phyloP scores from a whole-genome alignment of 441 rosid genomes.

The Adansonia rubrostipa region DNA sequence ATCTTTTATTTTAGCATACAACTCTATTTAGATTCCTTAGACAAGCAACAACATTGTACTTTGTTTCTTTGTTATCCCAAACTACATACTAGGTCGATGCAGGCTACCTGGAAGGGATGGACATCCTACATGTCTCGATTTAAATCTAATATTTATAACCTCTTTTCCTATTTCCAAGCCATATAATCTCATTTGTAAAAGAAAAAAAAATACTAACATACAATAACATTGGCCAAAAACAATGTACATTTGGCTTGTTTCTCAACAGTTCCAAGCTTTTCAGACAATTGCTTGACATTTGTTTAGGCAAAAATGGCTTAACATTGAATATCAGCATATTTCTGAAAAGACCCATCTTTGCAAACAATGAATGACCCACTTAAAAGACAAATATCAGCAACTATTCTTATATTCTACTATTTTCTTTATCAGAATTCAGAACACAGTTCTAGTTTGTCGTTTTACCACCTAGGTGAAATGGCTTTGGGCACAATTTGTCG shows the following conservation, averaged over 20 bases:
- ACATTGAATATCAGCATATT: background rate
- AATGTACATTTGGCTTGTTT: background rate
- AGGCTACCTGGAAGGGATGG: too few relatives aligned
- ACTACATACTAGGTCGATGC: too few relatives aligned
- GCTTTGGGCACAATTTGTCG: background rate
- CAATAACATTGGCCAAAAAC: background rate
- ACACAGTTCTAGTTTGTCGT: background rate
- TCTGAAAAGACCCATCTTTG: background rate
- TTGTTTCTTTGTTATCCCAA: too few relatives aligned
- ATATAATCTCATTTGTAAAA: background rate
- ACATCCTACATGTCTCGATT: too few relatives aligned
- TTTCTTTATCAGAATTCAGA: background rate
- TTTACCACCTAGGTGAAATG: background rate
- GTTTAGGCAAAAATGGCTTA: too few relatives aligned
- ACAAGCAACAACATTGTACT: too few relatives aligned
- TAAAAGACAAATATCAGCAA: background rate
- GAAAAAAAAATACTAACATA: background rate
- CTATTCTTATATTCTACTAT: background rate
- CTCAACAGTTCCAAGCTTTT: background rate
- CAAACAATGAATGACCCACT: background rate
- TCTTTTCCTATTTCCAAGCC: too few relatives aligned
- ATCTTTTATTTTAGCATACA: too few relatives aligned
- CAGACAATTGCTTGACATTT: background rate
- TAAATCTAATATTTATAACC: too few relatives aligned
- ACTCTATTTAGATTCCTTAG: too few relatives aligned